Evolutionary conservation across 2,329 filamentous ascomycete species (phyloP), one percentile per base, ranked within the genome.

Genomic region (Aspergillus tanneri): DNA sequence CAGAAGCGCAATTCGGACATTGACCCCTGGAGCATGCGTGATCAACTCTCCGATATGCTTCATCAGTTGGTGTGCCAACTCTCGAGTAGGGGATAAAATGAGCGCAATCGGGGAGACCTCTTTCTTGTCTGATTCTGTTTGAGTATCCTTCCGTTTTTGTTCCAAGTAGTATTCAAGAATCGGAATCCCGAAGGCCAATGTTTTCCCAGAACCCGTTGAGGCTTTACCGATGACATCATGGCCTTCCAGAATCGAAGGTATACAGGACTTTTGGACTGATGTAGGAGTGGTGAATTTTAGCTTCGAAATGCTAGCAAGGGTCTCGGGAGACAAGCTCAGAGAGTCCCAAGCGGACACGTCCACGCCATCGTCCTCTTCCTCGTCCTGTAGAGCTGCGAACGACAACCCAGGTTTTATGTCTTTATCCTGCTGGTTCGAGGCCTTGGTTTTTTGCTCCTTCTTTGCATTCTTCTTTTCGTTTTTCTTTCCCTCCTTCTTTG

Each of bases 201-300:
- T 99, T 72, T 99, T 99, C 59, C 93, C 93, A 11, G 93, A 97
- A 56, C 93, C 93, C 0, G 93, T 99, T 9, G 92, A 87, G 2
- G 93, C 93, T 72, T 99, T 99, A 34, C 93, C 93, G 55, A 99
- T 87, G 12, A 97, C 86, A 69, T 99, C 92, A 65, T 88, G 87
- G 0, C 92, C 92, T 5, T 83, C 81, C 16, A 92, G 67, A 37
- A 96, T 88, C 44, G 88, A 81, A 0, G 93, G 91, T 58, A 99
- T 95, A 1, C 88, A 78, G 25, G 83, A 78, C 16, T 77, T 72
- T 67, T 99, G 93, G 49, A 99, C 96, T 0, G 80, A 72, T 0
- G 91, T 96, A 1, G 93, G 93, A 49, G 82, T 84, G 4, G 79
- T 66, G 65, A 97, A 97, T 49, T 86, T 87, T 52, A 97, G 76